These are phyloP conservation scores for Trichoderma aggressivum DNA, from an alignment of 2,329 filamentous ascomycete genomes.

Conservation along the genomic window DNA sequence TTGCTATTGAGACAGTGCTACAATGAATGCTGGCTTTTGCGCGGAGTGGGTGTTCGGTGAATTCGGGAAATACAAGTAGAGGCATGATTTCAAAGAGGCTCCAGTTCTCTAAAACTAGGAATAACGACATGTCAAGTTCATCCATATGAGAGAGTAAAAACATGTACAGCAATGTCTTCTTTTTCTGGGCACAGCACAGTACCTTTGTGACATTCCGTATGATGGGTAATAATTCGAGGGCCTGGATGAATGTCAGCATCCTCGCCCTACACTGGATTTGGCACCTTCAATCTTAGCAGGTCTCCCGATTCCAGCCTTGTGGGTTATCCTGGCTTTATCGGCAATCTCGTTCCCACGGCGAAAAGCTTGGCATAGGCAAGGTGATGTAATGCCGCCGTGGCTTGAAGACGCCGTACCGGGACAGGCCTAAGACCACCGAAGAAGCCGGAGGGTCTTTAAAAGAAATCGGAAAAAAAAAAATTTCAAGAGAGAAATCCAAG, in stretches of 20 bases:
- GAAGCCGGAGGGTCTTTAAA: neutral
- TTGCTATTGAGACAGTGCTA: neutral
- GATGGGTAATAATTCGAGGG: neutral
- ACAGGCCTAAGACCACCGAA: neutral
- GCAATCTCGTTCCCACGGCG: constrained; percentile 1
- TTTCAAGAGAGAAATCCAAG: neutral
- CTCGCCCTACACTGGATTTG: neutral
- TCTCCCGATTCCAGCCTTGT: constrained; percentile 9
- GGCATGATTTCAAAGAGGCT: neutral
- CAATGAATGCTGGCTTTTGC: neutral
- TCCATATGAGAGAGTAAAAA: too few species aligned
- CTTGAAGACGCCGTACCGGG: neutral
- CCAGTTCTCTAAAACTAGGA: too few species aligned
- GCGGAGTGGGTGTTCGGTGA: neutral
- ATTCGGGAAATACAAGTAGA: neutral
- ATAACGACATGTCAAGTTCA: too few species aligned
- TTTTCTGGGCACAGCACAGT: neutral
- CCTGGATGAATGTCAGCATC: neutral
- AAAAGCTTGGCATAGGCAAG: constrained; percentile 17
- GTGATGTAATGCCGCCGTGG: constrained; percentile 18
- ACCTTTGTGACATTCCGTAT: neutral
- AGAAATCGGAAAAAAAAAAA: neutral
- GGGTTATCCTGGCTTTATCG: constrained; percentile 13
- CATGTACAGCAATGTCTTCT: neutral
- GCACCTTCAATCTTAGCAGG: neutral